Percentiles rank a stretch among this genome's conserved stretches.
Evolutionary conservation across 2,329 filamentous ascomycete genomes (phyloP).

Genomic region (Hypoxylon sp.): DNA sequence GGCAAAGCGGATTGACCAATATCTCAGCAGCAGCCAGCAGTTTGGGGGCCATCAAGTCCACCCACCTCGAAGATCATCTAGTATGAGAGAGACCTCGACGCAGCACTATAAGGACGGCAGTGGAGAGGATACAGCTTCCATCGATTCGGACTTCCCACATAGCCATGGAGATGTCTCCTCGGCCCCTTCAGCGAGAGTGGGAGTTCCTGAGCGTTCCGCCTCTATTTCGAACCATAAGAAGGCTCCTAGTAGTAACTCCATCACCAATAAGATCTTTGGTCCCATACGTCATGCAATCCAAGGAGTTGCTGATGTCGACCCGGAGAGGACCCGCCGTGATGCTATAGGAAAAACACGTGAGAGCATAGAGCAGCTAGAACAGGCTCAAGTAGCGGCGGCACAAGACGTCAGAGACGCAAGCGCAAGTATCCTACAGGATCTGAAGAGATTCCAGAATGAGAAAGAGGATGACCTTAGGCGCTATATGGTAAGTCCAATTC

Average conservation of each 20-base stretch:
- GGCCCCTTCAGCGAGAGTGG: conserved; percentile 82
- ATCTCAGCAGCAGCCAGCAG: conserved; percentile 81
- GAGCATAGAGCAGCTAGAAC: conserved; percentile 86
- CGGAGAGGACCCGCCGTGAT: conserved; percentile 91
- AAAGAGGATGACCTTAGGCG: conserved; percentile 94
- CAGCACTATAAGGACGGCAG: conserved; percentile 69
- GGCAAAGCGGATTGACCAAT: conserved; percentile 93
- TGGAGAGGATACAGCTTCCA: conserved; percentile 85
- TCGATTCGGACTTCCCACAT: conserved; percentile 96
- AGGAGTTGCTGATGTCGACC: conserved; percentile 95
- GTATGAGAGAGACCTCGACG: conserved; percentile 65
- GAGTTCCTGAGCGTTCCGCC: conserved; percentile 70
- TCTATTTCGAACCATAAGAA: conserved; percentile 77
- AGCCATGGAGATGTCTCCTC: conserved; percentile 81
- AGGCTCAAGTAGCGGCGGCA: conserved; percentile 88
- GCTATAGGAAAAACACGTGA: conserved; percentile 97
- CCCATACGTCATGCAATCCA: conserved; percentile 96
- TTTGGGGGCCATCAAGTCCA: conserved; percentile 58
- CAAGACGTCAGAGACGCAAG: conserved; percentile 96
- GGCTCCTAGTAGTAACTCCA: conserved; percentile 87
- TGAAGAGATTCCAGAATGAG: conserved; percentile 93
- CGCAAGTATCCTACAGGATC: conserved; percentile 86
- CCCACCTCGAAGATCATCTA: conserved; percentile 77
- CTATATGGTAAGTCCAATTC: conserved; percentile 84
- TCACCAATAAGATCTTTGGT: conserved; percentile 94